A percentile compares a stretch with the other conserved stretches of the same genome.
Conservation (phyloP, 345 rosid genomes). For the Corchorus olitorius region DNA sequence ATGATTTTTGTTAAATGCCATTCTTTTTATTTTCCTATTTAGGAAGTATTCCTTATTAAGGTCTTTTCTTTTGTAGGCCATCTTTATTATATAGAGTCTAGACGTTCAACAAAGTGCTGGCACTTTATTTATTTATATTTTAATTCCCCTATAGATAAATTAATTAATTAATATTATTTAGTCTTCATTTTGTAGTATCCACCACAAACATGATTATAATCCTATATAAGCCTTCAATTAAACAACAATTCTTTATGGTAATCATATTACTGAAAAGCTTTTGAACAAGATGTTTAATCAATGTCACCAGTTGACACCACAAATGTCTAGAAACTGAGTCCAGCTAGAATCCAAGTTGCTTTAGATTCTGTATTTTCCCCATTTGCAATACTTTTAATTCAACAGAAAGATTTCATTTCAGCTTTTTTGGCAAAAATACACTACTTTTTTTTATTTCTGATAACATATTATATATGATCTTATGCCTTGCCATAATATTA, state of each 20-base stretch:
- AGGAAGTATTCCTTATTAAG: constrained; percentile 43
- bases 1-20: constrained; percentile 22
- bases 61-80: constrained; percentile 28
- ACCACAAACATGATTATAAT: constrained; percentile 37
- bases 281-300: constrained; percentile 26
- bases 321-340: constrained; percentile 29
- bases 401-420: constrained; percentile 36
- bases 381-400: constrained; percentile 11
- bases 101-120: constrained; percentile 35
- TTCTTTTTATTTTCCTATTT: constrained; percentile 32
- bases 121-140: constrained; percentile 20
- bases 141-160: background rate
- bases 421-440: constrained; percentile 21
- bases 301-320: constrained; percentile 44
- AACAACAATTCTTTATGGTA: constrained; percentile 26
- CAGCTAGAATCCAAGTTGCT: constrained; percentile 43
- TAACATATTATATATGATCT: constrained; percentile 11
- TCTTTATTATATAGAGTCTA: background rate
- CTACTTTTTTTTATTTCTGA: constrained; percentile 14
- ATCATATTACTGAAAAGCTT: constrained; percentile 42
- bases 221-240: constrained; percentile 32
- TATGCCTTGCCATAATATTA: background rate
- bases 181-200: constrained; percentile 16
- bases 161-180: background rate
- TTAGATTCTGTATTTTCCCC: constrained; percentile 28